Evolutionary conservation across 441 rosid genomes (phyloP), one percentile per base, ranked within the genome.

Genomic region (Sinapis alba): DNA sequence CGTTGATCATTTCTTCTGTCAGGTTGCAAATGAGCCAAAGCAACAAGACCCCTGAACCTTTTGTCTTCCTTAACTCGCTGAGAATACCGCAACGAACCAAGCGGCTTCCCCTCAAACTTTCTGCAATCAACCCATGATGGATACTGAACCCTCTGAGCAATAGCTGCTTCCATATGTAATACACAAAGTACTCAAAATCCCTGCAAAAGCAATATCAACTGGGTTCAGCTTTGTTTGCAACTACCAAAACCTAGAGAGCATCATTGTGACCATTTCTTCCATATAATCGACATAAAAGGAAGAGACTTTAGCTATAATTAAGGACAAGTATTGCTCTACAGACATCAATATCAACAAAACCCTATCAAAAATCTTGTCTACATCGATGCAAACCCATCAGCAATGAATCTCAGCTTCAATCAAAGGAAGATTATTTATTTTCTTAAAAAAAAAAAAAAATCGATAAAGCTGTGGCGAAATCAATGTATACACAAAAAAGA

Each of bases 121-220:
- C 77, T 83, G 13, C 70, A 50, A 74, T 79, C 82, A 36, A 82
- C 63, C 90, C 90, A 82, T 45, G 78, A 61, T 1, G 88, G 78
- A 65, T 68, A 71, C 47, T 86, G 91, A 50, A 82, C 71, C 70
- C 83, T 68, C 66, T 69, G 85, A 21, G 75, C 83, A 73, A 78
- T 62, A 61, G 76, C 82, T 11, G 83, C 91, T 67, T 88, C 92
- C 92, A 89, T 91, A 27, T 54, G 32, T 19, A 62, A 56, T 23
- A 16, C 56, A 65, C 70, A 41, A 32, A 70, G 0, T 27, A 57
- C 4, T 71, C 63, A 53, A 65, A 50, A 26, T 3, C 27, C 30
- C 77, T 72, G 70, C 61, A 78, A 72, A 28, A 45, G 18, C 38
- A 63, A 27, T 7, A 0, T 28, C 13, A 36, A 43, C 16, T 9